Base-by-base conservation (phyloP, 352 stramenopile species). In the Globisporangium canariense region DNA sequence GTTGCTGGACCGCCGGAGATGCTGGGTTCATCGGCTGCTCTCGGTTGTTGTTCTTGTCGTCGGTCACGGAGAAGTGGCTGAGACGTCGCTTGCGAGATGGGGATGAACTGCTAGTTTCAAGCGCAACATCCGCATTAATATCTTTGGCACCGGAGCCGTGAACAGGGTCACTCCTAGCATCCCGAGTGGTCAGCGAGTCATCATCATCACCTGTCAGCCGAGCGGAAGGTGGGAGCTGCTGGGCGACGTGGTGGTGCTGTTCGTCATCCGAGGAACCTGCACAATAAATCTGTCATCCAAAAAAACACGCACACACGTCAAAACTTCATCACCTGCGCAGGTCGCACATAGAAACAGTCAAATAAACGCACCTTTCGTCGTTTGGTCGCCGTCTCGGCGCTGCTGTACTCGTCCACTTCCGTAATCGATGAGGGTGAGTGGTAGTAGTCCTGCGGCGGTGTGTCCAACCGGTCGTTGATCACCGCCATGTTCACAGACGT, bases 81-180 rank as follows among this genome's bases (percentile, higher is more conserved):
- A 75, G 67, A 73, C 83, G 81, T 74, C 83, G 70, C 68, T 92
- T 90, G 57, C 82, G 81, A 55, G 74, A 80, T 55, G 78, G 70
- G 45, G 41, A 47, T 16, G 69, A 78, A 72, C 80, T 89, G 75
- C 70, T 80, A 73, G 77, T 71, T 80, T 73, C 69, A 81, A 75
- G 71, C 73, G 82, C 51, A 88, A 89, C 53, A 87, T 71, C 75
- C 58, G 72, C 71, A 88, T 91, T 91, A 91, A 91, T 88, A 89
- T 73, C 74, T 79, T 74, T 67, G 68, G 71, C 75, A 75, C 40
- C 67, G 49, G 63, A 71, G 56, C 69, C 70, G 54, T 56, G 25
- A 32, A 58, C 53, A 25, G 71, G 61, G 69, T 64, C 69, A 75
- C 58, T 63, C 67, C 74, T 74, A 77, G 67, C 74, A 71, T 78